These are phyloP conservation scores for Silene coronaria DNA, from an alignment of 179 eudicot species.

Conservation along the genomic window DNA sequence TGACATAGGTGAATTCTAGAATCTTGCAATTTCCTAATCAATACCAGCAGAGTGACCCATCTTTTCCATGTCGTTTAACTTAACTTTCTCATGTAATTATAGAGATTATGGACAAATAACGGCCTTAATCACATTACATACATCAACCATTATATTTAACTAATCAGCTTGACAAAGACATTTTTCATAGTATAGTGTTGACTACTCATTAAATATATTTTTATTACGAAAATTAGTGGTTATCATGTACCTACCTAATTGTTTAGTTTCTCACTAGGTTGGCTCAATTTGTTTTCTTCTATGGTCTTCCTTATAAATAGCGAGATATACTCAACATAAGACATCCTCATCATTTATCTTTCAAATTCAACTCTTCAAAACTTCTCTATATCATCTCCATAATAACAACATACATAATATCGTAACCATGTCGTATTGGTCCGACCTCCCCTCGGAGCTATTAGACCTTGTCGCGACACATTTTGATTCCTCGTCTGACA, in stretches of 20 bases:
- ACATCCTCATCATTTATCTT: background rate
- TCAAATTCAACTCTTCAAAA: background rate
- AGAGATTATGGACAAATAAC: background rate
- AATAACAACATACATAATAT: background rate
- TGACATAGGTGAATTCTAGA: too few species aligned
- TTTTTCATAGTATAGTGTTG: conserved; percentile 7
- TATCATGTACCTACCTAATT: background rate
- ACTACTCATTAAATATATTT: background rate
- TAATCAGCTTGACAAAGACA: background rate
- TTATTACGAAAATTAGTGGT: too few species aligned
- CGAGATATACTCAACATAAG: background rate
- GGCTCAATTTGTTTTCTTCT: background rate
- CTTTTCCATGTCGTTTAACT: background rate
- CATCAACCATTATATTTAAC: background rate
- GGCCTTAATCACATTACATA: background rate
- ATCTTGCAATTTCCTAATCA: background rate
- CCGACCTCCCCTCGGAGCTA: conserved; percentile 23
- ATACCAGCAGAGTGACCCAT: background rate
- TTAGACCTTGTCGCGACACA: conserved; percentile 13
- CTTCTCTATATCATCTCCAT: background rate
- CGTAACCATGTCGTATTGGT: conserved; percentile 19
- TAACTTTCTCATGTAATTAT: background rate
- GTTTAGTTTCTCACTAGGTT: conserved; percentile 1
- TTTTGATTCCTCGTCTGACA: background rate
- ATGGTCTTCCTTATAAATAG: background rate